Evolutionary conservation across 192 early-diverging fungal species (phyloP).

Genomic region (Backusella psychrophila): DNA sequence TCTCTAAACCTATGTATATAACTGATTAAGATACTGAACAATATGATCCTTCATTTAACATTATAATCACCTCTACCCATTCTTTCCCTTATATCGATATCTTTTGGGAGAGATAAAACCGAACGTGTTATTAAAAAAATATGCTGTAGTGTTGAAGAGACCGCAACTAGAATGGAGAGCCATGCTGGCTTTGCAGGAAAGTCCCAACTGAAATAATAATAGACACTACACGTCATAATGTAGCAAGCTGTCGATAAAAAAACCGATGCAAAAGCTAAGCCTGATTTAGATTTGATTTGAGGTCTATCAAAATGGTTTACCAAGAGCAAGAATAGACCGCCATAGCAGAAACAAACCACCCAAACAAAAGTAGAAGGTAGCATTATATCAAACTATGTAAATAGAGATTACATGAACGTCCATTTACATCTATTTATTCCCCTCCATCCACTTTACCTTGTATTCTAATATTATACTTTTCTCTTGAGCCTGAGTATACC

Average conservation of each 20-base stretch:
- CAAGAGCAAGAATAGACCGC: slow-evolving; percentile 52
- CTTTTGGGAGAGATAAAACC: slow-evolving; percentile 60
- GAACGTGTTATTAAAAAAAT: slow-evolving; percentile 68
- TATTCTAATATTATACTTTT: neutral
- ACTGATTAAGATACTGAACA: neutral
- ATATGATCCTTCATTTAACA: neutral
- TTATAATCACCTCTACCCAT: slow-evolving; percentile 54
- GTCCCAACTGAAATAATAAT: slow-evolving; percentile 55
- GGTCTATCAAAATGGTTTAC: slow-evolving; percentile 64
- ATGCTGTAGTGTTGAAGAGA: slow-evolving; percentile 71
- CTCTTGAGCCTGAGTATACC: slow-evolving; percentile 44
- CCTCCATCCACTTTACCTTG: neutral
- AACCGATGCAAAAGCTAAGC: slow-evolving; percentile 63
- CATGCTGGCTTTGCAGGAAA: slow-evolving; percentile 64
- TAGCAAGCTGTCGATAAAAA: slow-evolving; percentile 58
- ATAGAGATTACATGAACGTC: neutral
- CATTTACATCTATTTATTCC: neutral
- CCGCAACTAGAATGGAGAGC: slow-evolving; percentile 61
- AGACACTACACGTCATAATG: slow-evolving; percentile 62
- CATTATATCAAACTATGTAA: neutral
- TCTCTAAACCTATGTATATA: slow-evolving; percentile 46
- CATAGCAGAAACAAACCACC: neutral
- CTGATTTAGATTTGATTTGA: slow-evolving; percentile 76
- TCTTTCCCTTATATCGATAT: slow-evolving; percentile 68
- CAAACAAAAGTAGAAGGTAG: neutral